phyloP scores from a whole-genome alignment of 1,284 basidiomycete species.

The Cystobasidium sp. region DNA sequence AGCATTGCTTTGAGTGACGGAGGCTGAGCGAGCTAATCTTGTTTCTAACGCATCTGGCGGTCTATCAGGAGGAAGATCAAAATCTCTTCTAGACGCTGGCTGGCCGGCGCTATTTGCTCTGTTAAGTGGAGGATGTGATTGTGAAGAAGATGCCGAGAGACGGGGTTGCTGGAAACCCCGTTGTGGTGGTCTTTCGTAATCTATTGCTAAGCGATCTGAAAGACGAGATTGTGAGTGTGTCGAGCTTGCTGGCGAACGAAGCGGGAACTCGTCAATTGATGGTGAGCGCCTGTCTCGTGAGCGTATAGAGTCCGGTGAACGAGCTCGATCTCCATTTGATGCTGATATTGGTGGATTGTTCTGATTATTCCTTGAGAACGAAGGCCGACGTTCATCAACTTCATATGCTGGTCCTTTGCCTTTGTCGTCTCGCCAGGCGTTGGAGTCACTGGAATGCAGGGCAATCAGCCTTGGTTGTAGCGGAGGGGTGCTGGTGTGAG shows the following conservation, averaged over 20 bases:
- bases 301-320: conserved; percentile 24
- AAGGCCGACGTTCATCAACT: not conserved
- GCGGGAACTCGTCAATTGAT: conserved; percentile 5
- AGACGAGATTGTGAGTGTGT: conserved; percentile 22
- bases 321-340: not conserved
- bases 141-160: not conserved
- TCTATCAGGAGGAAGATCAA: conserved; percentile 20
- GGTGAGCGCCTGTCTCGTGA: conserved; percentile 17
- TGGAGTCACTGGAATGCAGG: not conserved
- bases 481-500: not conserved
- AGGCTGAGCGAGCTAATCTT: conserved; percentile 3
- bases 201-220: not conserved
- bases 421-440: conserved; percentile 27
- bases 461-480: conserved; percentile 4
- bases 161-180: not conserved
- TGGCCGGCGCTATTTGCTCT: conserved; percentile 22
- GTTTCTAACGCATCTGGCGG: conserved; percentile 9
- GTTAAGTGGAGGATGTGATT: not conserved
- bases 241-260: conserved; percentile 15
- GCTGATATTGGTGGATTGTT: conserved; percentile 10
- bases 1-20: conserved; percentile 7
- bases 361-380: conserved; percentile 10
- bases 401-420: conserved; percentile 28
- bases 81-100: not conserved
- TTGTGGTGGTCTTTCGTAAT: conserved; percentile 4